These are phyloP conservation scores for Melastoma malabathricum DNA, from an alignment of 345 rosid species.

Conservation along the genomic window DNA sequence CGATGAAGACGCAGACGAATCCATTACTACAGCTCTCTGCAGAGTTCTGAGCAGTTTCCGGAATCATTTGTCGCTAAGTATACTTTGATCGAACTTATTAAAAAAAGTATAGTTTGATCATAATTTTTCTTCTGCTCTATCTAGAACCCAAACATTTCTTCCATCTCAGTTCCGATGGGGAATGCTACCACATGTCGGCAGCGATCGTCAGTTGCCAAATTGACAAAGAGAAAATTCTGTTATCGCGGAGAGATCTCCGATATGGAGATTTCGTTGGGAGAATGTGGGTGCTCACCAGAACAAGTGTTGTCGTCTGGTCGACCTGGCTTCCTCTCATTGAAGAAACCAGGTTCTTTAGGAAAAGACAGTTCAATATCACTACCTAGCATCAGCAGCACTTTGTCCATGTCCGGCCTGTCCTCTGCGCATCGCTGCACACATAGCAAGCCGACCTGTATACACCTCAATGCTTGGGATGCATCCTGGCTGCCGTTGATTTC, in stretches of 20 bases:
- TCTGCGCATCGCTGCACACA: slow-evolving; percentile 28
- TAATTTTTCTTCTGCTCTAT: too few species aligned
- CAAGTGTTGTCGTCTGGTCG: slow-evolving; percentile 9
- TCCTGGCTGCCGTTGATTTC: slow-evolving; percentile 12
- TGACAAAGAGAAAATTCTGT: not conserved
- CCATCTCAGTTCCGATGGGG: too few species aligned
- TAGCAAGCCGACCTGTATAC: slow-evolving; percentile 25
- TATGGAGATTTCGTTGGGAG: slow-evolving; percentile 15
- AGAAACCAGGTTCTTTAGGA: slow-evolving; percentile 27
- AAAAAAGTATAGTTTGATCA: too few species aligned
- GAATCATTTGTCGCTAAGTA: too few species aligned
- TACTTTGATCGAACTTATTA: too few species aligned
- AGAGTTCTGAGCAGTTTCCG: too few species aligned
- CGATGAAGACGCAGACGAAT: too few species aligned
- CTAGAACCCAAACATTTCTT: too few species aligned
- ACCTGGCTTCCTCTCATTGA: slow-evolving; percentile 7
- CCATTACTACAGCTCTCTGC: too few species aligned
- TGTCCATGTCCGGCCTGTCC: slow-evolving; percentile 30
- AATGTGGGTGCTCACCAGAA: slow-evolving; percentile 6
- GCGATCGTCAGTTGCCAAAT: too few species aligned
- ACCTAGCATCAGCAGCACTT: slow-evolving; percentile 25
- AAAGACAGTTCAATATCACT: slow-evolving; percentile 17
- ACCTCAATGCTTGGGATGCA: slow-evolving; percentile 12
- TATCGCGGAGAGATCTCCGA: not conserved
- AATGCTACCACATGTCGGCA: too few species aligned